Evolutionary conservation across 2,329 filamentous ascomycete species (phyloP), one percentile per base, ranked within the genome.

Genomic region (Colletotrichum eremochloae): DNA sequence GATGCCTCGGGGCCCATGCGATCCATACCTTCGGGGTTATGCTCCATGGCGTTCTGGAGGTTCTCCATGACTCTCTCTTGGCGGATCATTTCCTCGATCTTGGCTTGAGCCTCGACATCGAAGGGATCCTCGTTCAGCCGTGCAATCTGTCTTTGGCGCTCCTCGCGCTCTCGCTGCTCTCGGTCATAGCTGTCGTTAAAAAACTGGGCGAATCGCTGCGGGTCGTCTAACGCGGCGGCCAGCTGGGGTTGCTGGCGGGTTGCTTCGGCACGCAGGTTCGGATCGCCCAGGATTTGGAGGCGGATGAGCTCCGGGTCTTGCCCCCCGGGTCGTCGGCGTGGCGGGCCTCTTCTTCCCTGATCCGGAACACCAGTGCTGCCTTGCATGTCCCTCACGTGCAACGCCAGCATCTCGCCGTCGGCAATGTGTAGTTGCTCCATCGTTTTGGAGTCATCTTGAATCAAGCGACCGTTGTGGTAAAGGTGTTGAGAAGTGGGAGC

Each of bases 1-100:
- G 15, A 36, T 31, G 33, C 42, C 14, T 71, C 24, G 46, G n/a
- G n/a, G 24, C 12, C 36, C 14, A 33, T 12, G 24, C 6, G 88
- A 77, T 84, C 11, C 88, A 77, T 84, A 97, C 96, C 96, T 89
- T 98, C 96, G 0, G 96, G 96, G 78, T 97, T 97, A 83, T 98
- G 92, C 83, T 98, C 96, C 88, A 98, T 96, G 53, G 96, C 96
- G 83, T 95, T 96, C 79, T 98, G 95, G 72, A 98, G 83, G 79
- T 99, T 99, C 84, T 98, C 95, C 82, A 96, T 95, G 57, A 99
- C 96, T 20, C 92, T 89, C 83, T 98, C 94, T 82, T 98, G 94
- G 67, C 96, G 92, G 79, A 99, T 99, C 83, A 98, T 97, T 84
- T 99, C 96, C 80, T 96, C 96, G 74, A 99, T 99, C 84, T 92